phyloP scores from a whole-genome alignment of 2,329 filamentous ascomycete genomes.

The Neodidymelliopsis sp. region DNA sequence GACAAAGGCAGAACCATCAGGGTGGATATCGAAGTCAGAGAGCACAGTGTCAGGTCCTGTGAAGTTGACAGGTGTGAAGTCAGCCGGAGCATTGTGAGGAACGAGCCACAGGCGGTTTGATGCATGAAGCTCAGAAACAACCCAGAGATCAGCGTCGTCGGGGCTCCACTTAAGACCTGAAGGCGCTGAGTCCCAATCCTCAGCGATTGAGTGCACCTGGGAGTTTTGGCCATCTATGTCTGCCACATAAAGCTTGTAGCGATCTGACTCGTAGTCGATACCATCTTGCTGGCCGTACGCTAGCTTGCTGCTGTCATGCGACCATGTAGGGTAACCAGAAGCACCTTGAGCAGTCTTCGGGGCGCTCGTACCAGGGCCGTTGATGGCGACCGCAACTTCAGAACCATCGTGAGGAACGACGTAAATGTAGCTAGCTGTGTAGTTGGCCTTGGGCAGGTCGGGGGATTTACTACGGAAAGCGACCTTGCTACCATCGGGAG shows the following conservation, averaged over 20 bases:
- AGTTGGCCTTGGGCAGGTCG: conserved; percentile 71
- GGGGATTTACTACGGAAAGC: conserved; percentile 80
- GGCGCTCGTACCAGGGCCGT: conserved; percentile 41
- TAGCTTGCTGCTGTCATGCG: conserved; percentile 72
- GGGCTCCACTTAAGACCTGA: conserved; percentile 39
- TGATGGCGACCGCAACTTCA: conserved; percentile 40
- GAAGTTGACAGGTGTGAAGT: conserved; percentile 52
- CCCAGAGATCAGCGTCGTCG: conserved; percentile 42
- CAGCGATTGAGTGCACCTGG: conserved; percentile 36
- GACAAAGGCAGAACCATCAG: conserved; percentile 63
- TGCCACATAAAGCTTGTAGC: conserved; percentile 60
- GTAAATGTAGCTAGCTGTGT: conserved; percentile 85
- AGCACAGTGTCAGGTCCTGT: conserved; percentile 52
- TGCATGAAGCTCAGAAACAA: conserved; percentile 43
- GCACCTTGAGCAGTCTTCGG: conserved; percentile 65
- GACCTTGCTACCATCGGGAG: conserved; percentile 67
- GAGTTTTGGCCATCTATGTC: conserved; percentile 40
- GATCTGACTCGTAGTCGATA: conserved; percentile 77
- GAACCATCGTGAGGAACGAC: conserved; percentile 72
- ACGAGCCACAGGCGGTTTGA: conserved; percentile 63
- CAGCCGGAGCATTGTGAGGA: conserved; percentile 63
- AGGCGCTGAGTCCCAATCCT: conserved; percentile 46
- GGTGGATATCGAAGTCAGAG: conserved; percentile 60
- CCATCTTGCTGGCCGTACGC: conserved; percentile 79
- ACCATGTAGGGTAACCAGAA: conserved; percentile 72